Percentiles rank a stretch among this genome's conserved stretches.
Conservation (phyloP, 2,329 filamentous ascomycete species). For the Plectosphaerella sp. region DNA sequence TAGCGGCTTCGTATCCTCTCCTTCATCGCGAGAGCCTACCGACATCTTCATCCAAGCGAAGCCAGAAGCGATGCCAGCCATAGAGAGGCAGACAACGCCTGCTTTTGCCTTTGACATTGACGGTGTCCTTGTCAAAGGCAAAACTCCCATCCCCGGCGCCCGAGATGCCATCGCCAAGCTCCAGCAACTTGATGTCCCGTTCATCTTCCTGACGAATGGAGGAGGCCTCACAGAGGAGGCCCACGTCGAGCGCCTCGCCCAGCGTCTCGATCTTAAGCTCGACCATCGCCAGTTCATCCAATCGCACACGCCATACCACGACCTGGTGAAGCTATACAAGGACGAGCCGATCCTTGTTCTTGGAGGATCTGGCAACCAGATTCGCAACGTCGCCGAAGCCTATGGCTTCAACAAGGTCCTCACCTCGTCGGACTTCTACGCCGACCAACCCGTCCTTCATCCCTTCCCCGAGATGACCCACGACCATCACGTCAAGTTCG, state of each 20-base stretch:
- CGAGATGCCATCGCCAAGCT: constrained; percentile 54
- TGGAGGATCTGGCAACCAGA: constrained; percentile 38
- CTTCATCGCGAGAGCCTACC: too few species aligned
- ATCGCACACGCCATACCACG: constrained; percentile 68
- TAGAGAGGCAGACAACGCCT: background rate
- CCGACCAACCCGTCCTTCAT: constrained; percentile 17
- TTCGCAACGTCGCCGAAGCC: constrained; percentile 20
- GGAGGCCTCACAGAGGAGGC: constrained; percentile 63
- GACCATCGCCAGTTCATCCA: constrained; percentile 53
- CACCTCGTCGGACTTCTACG: constrained; percentile 27
- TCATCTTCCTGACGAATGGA: constrained; percentile 72
- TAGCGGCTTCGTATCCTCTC: too few species aligned
- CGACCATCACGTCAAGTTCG: constrained; percentile 15
- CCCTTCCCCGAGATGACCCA: constrained; percentile 31
- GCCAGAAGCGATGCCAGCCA: background rate
- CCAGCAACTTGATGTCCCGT: constrained; percentile 58
- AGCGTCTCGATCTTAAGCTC: constrained; percentile 41
- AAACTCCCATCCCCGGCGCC: constrained; percentile 56
- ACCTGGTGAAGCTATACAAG: constrained; percentile 43
- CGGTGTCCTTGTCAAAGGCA: constrained; percentile 57
- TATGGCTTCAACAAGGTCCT: constrained; percentile 31
- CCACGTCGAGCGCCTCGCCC: constrained; percentile 55
- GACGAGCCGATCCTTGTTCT: constrained; percentile 49
- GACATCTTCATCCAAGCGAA: too few species aligned
- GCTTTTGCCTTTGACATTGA: constrained; percentile 60